Percentiles rank a stretch among this genome's conserved stretches.
These are phyloP conservation scores for Ogataea neopini DNA, from an alignment of 805 yeast species.

Conservation along the genomic window DNA sequence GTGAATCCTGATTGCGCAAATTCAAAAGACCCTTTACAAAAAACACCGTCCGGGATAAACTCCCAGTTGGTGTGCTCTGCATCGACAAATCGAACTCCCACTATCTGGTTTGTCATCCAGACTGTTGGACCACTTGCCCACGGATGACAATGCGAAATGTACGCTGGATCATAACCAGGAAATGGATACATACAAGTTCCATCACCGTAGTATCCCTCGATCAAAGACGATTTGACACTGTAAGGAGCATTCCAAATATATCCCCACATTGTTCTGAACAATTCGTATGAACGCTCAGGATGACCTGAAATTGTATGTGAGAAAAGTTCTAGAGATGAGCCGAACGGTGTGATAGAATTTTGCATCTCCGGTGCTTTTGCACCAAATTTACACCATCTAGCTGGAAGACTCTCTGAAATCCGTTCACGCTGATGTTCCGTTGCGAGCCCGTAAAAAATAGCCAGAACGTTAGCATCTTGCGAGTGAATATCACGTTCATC, in stretches of 20 bases:
- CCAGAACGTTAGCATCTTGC: slow-evolving; percentile 6
- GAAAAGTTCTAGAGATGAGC: slow-evolving; percentile 3
- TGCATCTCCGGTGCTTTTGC: slow-evolving; percentile 4
- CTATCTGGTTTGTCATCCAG: slow-evolving; percentile 4
- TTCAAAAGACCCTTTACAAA: slow-evolving; percentile 1
- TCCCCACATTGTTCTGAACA: slow-evolving; percentile 8
- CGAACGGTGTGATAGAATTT: slow-evolving; percentile 3
- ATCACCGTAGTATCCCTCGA: slow-evolving; percentile 5
- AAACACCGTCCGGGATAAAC: slow-evolving; percentile 1
- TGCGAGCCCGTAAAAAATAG: slow-evolving; percentile 1
- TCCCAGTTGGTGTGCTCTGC: slow-evolving; percentile 1
- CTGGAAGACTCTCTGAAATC: not conserved
- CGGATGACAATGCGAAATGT: slow-evolving; percentile 7
- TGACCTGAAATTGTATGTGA: slow-evolving; percentile 3
- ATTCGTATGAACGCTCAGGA: slow-evolving; percentile 3
- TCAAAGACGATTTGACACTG: slow-evolving; percentile 4
- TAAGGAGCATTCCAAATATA: slow-evolving; percentile 5
- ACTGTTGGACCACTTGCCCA: slow-evolving; percentile 7
- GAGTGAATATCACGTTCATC: slow-evolving; percentile 1
- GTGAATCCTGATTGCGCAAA: slow-evolving; percentile 5
- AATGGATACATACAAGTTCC: slow-evolving; percentile 5
- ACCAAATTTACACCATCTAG: slow-evolving; percentile 1
- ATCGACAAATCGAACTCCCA: slow-evolving; percentile 1
- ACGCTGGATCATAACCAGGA: slow-evolving; percentile 6
- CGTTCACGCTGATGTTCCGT: not conserved